A percentile compares a stretch with the other conserved stretches of the same genome.
Evolutionary conservation across 2,329 filamentous ascomycete genomes (phyloP).

Genomic region (Epicoccum nigrum): DNA sequence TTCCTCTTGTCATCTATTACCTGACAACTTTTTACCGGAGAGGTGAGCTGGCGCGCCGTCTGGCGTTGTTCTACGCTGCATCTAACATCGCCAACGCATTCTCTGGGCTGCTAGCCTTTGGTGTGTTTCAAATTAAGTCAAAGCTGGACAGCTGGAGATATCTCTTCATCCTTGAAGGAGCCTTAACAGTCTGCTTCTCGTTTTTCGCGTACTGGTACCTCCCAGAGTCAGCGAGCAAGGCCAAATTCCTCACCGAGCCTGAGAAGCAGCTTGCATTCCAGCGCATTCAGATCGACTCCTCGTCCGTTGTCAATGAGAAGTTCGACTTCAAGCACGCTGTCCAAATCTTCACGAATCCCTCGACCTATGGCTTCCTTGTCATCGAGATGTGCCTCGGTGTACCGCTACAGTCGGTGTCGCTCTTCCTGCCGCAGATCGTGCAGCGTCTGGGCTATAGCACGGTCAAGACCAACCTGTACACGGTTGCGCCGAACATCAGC

Average conservation of each 20-base stretch:
- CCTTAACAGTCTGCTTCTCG: constrained; percentile 64
- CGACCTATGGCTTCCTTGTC: constrained; percentile 59
- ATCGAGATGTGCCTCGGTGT: constrained; percentile 67
- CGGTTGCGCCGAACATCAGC: constrained; percentile 78
- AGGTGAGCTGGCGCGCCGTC: constrained; percentile 71
- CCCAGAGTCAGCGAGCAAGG: constrained; percentile 67
- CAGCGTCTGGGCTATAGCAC: constrained; percentile 58
- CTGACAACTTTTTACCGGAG: constrained; percentile 69
- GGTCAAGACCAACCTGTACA: constrained; percentile 79
- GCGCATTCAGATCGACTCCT: constrained; percentile 78
- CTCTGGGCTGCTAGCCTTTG: constrained; percentile 64
- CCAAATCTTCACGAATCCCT: constrained; percentile 60
- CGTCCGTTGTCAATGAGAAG: constrained; percentile 64
- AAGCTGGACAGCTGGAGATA: constrained; percentile 67
- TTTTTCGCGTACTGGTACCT: constrained; percentile 73
- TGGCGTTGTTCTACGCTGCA: constrained; percentile 78
- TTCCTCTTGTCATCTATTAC: constrained; percentile 71
- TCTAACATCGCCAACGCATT: constrained; percentile 75
- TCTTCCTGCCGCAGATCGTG: constrained; percentile 66
- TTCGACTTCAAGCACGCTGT: constrained; percentile 61
- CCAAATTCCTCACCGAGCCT: constrained; percentile 67
- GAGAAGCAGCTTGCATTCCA: constrained; percentile 73
- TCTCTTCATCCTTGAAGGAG: constrained; percentile 67
- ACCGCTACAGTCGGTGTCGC: constrained; percentile 61
- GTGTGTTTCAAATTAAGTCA: constrained; percentile 63